Evolutionary conservation across 2,329 filamentous ascomycete species (phyloP), one percentile per base, ranked within the genome.

Genomic region (Chaetomiaceae sp.): DNA sequence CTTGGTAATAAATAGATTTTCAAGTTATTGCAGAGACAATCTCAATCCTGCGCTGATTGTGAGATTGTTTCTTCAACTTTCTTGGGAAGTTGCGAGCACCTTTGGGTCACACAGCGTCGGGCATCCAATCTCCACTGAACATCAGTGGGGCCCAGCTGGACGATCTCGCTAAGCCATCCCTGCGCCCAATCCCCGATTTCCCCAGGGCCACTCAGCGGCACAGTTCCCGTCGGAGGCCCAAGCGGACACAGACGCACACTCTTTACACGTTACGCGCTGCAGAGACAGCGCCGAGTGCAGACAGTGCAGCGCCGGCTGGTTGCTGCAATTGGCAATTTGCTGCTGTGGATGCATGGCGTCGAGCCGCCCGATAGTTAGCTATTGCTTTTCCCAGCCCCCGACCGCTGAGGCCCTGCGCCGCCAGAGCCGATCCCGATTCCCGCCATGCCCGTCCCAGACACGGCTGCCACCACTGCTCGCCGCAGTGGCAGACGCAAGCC

Each of bases 401-500:
- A 47, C 27, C 37, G 40, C 29, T 46, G 15, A 11, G 5, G 22
- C 33, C 19, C 23, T 23, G 27, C 37, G 36, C n/a, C 15, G 29
- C 17, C 33, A 22, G 42, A 50, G 34, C 47, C 48, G 46, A 53
- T 31, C n/a, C n/a, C n/a, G n/a, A n/a, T n/a, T n/a, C n/a, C n/a
- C n/a, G n/a, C n/a, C 47, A 57, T 56, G 54, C 48, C 49, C 33
- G 36, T 33, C 40, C 17, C 40, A 31, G 50, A 62, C 55, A 57
- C 56, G 27, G 27, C 27, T 31, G 27, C 5, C 51, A 49, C 59
- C 23, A 15, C 45, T 42, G 33, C 19, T 19, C 55, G 57, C 50
- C 58, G 56, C 34, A 53, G 19, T 36, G 47, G 51, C 33, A 51
- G 60, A 38, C 59, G 58, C 43, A 63, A 59, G 40, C 63, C 61